Evolutionary conservation across 2,329 filamentous ascomycete genomes (phyloP), one percentile per base, ranked within the genome.

Genomic region (Apiospora kogelbergensis): DNA sequence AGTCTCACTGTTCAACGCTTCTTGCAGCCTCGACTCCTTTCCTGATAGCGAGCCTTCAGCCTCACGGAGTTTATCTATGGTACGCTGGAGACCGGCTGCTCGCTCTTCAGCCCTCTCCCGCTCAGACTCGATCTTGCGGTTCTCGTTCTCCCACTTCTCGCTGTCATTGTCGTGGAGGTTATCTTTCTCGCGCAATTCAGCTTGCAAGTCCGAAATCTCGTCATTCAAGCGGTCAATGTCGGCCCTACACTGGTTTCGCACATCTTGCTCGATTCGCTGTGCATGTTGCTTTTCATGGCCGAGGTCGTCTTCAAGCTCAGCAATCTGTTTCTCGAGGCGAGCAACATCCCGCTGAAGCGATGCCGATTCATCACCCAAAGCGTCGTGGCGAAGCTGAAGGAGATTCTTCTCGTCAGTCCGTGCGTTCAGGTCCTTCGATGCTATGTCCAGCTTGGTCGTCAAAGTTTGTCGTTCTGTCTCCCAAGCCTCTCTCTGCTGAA

Each of bases 131-230:
- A 94, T 81, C 48, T 85, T 86, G 42, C 88, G 87, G 74, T 85
- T 90, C 75, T 91, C 88, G 9, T 86, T 87, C 67, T 92, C 89
- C 91, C 91, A 94, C 74, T 90, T 89, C 71, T 93, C 91, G 77
- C 87, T 88, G 74, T 93, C 90, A 69, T 91, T 88, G 69, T 90
- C 89, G 79, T 91, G 90, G 45, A 91, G 83, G 64, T 90, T 90
- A 73, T 93, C 89, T 72, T 90, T 92, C 73, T 92, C 89, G 72
- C 89, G 87, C 41, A 92, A 84, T 71, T 91, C 87, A 24, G 89
- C 86, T 69, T 90, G 88, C 5, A 92, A 81, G 67, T 85, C 83
- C 67, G 86, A 89, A 26, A 90, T 89, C 78, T 92, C 83, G 68
- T 80, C 73, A 40, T 76, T 74, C 70, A 89, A 77, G 20, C 81